Conservation (phyloP, 1,284 basidiomycete species). For the Inonotus obliquus region DNA sequence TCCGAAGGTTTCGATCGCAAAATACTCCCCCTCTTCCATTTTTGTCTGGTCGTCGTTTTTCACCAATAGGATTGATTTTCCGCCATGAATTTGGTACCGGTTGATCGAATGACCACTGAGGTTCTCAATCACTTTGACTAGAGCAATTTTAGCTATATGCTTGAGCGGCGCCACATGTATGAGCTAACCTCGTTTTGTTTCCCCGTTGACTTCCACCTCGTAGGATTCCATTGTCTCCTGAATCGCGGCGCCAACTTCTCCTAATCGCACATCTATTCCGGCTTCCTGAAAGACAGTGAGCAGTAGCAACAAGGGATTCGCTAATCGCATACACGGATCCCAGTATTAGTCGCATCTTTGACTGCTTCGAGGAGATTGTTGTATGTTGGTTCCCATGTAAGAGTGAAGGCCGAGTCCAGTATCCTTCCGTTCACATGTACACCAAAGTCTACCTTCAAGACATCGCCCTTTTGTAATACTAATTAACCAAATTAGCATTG, state of each 20-base stretch:
- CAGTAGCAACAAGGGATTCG: not conserved
- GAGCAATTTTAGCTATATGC: not conserved
- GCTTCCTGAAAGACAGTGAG: slow-evolving; percentile 62
- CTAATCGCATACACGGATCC: slow-evolving; percentile 57
- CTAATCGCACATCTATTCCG: slow-evolving; percentile 93
- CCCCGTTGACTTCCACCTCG: slow-evolving; percentile 89
- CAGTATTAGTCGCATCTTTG: slow-evolving; percentile 90
- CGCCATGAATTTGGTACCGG: slow-evolving; percentile 84
- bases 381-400: slow-evolving; percentile 87
- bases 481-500: slow-evolving; percentile 17
- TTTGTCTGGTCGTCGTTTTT: slow-evolving; percentile 87
- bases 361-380: slow-evolving; percentile 89
- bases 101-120: slow-evolving; percentile 90
- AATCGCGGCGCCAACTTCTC: slow-evolving; percentile 88
- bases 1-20: slow-evolving; percentile 98
- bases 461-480: slow-evolving; percentile 83
- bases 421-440: slow-evolving; percentile 96
- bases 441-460: slow-evolving; percentile 96
- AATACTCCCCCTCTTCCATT: slow-evolving; percentile 99
- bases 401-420: slow-evolving; percentile 92
- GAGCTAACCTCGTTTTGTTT: slow-evolving; percentile 74
- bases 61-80: slow-evolving; percentile 89
- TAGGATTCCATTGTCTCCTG: slow-evolving; percentile 99
- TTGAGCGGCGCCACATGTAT: not conserved
- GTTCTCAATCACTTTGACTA: slow-evolving; percentile 89